Conservation (phyloP, 2,329 filamentous ascomycete genomes). For the Epicoccum sorghinum region DNA sequence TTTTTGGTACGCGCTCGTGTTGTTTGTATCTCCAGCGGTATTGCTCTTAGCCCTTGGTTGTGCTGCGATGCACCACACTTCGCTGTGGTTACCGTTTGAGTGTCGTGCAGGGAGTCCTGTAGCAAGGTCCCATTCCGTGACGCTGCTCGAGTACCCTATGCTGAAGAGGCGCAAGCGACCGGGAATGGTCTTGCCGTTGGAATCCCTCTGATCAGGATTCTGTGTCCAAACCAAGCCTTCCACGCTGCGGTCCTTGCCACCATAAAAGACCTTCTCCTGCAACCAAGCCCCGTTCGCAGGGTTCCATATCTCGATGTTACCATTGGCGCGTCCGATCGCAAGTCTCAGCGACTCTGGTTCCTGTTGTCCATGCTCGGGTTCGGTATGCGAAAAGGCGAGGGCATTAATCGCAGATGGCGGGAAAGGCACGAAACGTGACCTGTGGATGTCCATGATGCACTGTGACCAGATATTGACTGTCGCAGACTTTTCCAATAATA, state of each 20-base stretch:
- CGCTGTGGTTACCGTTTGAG: slow-evolving; percentile 89
- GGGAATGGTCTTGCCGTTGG: slow-evolving; percentile 63
- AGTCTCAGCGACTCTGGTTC: slow-evolving; percentile 71
- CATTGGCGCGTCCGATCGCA: slow-evolving; percentile 89
- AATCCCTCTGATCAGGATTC: slow-evolving; percentile 74
- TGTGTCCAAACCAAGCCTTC: slow-evolving; percentile 93
- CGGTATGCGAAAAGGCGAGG: slow-evolving; percentile 84
- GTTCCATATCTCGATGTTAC: slow-evolving; percentile 98
- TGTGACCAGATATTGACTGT: neutral
- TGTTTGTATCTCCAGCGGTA: slow-evolving; percentile 21
- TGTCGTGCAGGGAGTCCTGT: slow-evolving; percentile 78
- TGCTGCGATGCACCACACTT: slow-evolving; percentile 94
- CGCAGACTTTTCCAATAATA: slow-evolving; percentile 1
- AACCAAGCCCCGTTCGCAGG: slow-evolving; percentile 81
- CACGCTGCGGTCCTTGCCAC: slow-evolving; percentile 83
- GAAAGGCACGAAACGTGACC: slow-evolving; percentile 93
- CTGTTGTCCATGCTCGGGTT: slow-evolving; percentile 43
- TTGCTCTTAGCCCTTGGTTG: slow-evolving; percentile 67
- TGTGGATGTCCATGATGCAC: slow-evolving; percentile 85
- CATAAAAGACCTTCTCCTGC: slow-evolving; percentile 84
- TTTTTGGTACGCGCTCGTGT: slow-evolving; percentile 55
- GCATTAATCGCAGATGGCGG: slow-evolving; percentile 92
- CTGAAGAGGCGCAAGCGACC: slow-evolving; percentile 90
- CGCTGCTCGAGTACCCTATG: slow-evolving; percentile 88
- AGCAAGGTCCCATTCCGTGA: slow-evolving; percentile 94